A percentile compares a stretch with the other conserved stretches of the same genome.
phyloP scores from a whole-genome alignment of 2,329 filamentous ascomycete species.

The Mariannaea sp. region DNA sequence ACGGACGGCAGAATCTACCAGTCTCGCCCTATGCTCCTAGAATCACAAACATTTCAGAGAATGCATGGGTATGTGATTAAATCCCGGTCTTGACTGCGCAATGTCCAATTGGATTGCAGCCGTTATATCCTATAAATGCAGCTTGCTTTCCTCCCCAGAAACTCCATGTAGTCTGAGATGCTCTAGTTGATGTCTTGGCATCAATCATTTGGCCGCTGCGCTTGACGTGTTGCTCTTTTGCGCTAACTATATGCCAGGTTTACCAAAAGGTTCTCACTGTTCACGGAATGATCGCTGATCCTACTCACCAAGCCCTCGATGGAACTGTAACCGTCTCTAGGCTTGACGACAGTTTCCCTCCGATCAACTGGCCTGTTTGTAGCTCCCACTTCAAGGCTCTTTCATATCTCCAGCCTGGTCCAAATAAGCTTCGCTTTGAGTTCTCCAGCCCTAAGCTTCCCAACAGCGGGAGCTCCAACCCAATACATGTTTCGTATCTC shows the following conservation, averaged over 20 bases:
- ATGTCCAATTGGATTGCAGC: conserved; percentile 16
- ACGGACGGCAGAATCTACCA: conserved; percentile 61
- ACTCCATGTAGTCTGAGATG: conserved; percentile 7
- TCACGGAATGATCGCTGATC: conserved; percentile 79
- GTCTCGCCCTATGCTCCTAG: conserved; percentile 81
- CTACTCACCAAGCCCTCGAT: conserved; percentile 69
- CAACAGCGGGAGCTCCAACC: conserved; percentile 67
- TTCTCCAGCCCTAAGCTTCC: conserved; percentile 83
- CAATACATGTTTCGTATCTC: conserved; percentile 77
- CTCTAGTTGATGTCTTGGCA: conserved; percentile 16
- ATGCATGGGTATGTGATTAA: conserved; percentile 73
- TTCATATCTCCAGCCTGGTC: conserved; percentile 87
- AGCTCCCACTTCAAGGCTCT: conserved; percentile 91
- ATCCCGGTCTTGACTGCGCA: conserved; percentile 22
- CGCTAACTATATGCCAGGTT: conserved; percentile 60
- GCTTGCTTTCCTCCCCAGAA: conserved; percentile 22
- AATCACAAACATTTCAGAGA: conserved; percentile 78
- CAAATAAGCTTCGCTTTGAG: conserved; percentile 86
- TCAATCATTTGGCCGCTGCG: neutral
- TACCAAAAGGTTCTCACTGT: conserved; percentile 89
- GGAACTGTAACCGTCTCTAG: conserved; percentile 80
- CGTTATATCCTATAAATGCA: conserved; percentile 19
- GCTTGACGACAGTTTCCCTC: conserved; percentile 83
- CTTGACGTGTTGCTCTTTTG: conserved; percentile 14
- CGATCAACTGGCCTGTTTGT: conserved; percentile 83